Conservation (phyloP, 108 stramenopile genomes). For the Discostella stelligeroides region DNA sequence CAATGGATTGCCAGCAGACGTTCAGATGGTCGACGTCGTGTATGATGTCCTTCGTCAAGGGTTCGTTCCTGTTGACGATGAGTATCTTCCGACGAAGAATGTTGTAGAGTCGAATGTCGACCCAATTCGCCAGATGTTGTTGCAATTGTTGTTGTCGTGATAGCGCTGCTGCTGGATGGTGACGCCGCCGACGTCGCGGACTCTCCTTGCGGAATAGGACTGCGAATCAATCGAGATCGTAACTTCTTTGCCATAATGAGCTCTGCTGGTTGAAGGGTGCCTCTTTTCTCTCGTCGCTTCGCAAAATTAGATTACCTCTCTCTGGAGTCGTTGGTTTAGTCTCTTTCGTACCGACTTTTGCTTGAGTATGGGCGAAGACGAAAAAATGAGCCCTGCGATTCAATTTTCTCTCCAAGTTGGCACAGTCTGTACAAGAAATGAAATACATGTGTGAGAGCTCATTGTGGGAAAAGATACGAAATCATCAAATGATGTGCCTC, state of each 20-base stretch:
- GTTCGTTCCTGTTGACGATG: background rate
- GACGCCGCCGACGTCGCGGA: background rate
- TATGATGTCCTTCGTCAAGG: background rate
- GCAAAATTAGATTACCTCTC: background rate
- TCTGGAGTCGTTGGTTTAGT: background rate
- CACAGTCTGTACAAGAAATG: no score
- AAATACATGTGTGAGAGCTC: no score
- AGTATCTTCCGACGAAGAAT: no score
- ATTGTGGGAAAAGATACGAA: no score
- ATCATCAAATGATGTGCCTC: no score
- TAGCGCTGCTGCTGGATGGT: background rate
- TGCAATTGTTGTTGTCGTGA: background rate
- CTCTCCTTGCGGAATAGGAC: background rate
- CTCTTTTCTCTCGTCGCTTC: background rate
- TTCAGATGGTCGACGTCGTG: background rate
- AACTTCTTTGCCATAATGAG: slow-evolving; percentile 8
- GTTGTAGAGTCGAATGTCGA: no score
- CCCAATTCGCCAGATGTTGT: background rate
- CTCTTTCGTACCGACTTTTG: background rate
- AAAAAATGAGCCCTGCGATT: background rate
- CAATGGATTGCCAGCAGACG: background rate
- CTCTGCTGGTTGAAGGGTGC: background rate
- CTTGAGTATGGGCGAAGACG: slow-evolving; percentile 1
- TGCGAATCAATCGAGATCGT: slow-evolving; percentile 5
- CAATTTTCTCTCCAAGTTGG: no score